A percentile compares a stretch with the other conserved stretches of the same genome.
Evolutionary conservation across 495 filamentous ascomycete genomes (phyloP).

Genomic region (Lophium mytilinum): DNA sequence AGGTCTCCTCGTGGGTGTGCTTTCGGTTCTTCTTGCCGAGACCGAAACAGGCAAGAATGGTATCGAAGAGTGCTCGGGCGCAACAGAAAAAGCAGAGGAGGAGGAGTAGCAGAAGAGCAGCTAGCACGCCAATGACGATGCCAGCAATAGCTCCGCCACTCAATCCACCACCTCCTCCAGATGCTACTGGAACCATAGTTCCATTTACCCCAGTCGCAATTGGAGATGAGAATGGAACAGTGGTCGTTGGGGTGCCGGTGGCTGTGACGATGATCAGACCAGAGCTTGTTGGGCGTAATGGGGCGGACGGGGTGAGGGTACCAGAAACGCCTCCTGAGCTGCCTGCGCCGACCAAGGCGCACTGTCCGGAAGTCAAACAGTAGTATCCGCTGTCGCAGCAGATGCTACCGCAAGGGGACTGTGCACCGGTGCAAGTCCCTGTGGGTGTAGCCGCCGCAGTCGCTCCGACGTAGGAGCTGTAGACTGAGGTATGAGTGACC

Average conservation of each 20-base stretch:
- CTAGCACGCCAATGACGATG: conserved; percentile 80
- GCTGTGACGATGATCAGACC: conserved; percentile 46
- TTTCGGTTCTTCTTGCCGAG: conserved; percentile 42
- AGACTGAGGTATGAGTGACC: conserved; percentile 57
- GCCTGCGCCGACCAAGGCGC: conserved; percentile 31
- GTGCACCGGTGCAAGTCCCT: conserved; percentile 45
- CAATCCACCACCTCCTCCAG: conserved; percentile 45
- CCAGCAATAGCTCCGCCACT: conserved; percentile 87
- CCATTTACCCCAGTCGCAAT: conserved; percentile 46
- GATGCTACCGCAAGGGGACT: conserved; percentile 60
- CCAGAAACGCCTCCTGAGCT: conserved; percentile 26
- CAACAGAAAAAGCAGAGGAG: conserved; percentile 71
- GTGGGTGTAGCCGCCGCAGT: conserved; percentile 39
- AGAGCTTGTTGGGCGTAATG: conserved; percentile 64
- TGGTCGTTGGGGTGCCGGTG: conserved; percentile 49
- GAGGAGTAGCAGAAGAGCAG: conserved; percentile 62
- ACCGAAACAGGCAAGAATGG: conserved; percentile 59
- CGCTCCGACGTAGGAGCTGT: conserved; percentile 45
- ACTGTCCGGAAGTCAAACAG: conserved; percentile 48
- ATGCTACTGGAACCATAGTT: conserved; percentile 31
- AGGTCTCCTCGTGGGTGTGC: conserved; percentile 41
- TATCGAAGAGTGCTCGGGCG: conserved; percentile 56
- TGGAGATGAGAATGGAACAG: conserved; percentile 50
- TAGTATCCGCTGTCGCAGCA: conserved; percentile 70
- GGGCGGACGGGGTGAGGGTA: conserved; percentile 38